Evolutionary conservation across 345 rosid species (phyloP).

Genomic region (Bretschneidera sinensis): DNA sequence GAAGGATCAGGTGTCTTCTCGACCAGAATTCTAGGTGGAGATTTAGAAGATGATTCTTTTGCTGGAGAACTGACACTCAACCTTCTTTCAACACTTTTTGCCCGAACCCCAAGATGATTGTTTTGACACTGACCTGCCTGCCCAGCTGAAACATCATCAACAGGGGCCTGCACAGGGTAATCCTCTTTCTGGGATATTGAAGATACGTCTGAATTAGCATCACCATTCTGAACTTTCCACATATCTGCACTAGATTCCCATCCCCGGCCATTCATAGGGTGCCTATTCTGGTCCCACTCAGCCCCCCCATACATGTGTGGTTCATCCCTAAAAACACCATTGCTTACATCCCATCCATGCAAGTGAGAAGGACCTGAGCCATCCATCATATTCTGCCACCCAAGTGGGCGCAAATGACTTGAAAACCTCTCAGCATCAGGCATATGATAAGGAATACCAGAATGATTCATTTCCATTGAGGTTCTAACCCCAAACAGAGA

Average conservation of each 20-base stretch:
- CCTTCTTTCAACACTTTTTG: slow-evolving; percentile 45
- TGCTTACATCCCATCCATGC: slow-evolving; percentile 92
- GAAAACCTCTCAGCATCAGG: slow-evolving; percentile 81
- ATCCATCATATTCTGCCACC: slow-evolving; percentile 94
- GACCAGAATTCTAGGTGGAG: slow-evolving; percentile 24
- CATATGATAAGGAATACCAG: slow-evolving; percentile 73
- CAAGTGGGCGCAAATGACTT: slow-evolving; percentile 77
- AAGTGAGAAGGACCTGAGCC: slow-evolving; percentile 68
- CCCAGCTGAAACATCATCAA: slow-evolving; percentile 42
- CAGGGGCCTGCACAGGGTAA: slow-evolving; percentile 37
- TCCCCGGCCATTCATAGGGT: slow-evolving; percentile 51
- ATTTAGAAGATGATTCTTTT: slow-evolving; percentile 35
- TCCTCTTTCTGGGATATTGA: slow-evolving; percentile 60
- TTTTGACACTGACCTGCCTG: slow-evolving; percentile 46
- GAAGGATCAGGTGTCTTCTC: slow-evolving; percentile 38
- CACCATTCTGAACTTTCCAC: slow-evolving; percentile 85
- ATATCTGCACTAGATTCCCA: slow-evolving; percentile 73
- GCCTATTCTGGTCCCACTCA: slow-evolving; percentile 89
- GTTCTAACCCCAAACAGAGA: slow-evolving; percentile 76
- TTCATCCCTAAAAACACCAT: slow-evolving; percentile 78
- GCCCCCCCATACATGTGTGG: slow-evolving; percentile 57
- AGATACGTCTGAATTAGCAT: slow-evolving; percentile 46
- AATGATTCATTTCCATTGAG: slow-evolving; percentile 70
- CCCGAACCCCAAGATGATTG: slow-evolving; percentile 26
- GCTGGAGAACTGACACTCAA: slow-evolving; percentile 37